These are phyloP conservation scores for Hygrophoropsis aurantiaca DNA, from an alignment of 768 basidiomycete species.

Conservation along the genomic window DNA sequence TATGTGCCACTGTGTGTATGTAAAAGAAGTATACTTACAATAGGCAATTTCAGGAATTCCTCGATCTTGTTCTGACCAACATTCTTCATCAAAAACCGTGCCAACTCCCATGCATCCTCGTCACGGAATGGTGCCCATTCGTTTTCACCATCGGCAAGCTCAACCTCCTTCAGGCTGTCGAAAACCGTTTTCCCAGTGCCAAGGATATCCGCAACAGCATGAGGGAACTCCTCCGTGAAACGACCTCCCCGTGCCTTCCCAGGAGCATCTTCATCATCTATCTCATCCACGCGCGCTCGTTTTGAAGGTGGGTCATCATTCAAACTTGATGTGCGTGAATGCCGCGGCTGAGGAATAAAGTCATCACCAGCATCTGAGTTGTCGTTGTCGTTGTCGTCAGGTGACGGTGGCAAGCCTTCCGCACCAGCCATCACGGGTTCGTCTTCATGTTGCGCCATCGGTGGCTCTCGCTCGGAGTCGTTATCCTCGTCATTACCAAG, in stretches of 20 bases:
- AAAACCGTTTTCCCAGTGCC: neutral
- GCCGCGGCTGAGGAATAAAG: conserved; percentile 1
- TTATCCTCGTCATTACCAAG: too few species aligned
- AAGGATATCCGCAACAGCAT: neutral
- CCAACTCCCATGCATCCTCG: conserved; percentile 34
- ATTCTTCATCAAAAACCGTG: conserved; percentile 26
- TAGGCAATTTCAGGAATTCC: conserved; percentile 28
- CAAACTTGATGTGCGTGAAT: neutral
- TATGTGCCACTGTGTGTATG: neutral
- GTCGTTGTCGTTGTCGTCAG: too few species aligned
- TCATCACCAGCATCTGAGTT: too few species aligned
- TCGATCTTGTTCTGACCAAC: conserved; percentile 30
- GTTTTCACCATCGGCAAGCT: neutral
- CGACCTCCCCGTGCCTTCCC: neutral
- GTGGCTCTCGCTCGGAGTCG: too few species aligned
- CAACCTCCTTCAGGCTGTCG: neutral
- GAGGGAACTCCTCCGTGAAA: conserved; percentile 1
- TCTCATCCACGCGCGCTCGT: neutral
- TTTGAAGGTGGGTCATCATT: neutral
- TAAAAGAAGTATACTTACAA: conserved; percentile 16
- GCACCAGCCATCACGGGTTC: too few species aligned
- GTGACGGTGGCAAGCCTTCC: too few species aligned
- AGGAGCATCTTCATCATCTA: conserved; percentile 3
- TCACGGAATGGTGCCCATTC: conserved; percentile 29
- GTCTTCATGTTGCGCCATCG: too few species aligned